Base-by-base conservation (phyloP, 2,329 filamentous ascomycete species). In the Aspergillus sp. region DNA sequence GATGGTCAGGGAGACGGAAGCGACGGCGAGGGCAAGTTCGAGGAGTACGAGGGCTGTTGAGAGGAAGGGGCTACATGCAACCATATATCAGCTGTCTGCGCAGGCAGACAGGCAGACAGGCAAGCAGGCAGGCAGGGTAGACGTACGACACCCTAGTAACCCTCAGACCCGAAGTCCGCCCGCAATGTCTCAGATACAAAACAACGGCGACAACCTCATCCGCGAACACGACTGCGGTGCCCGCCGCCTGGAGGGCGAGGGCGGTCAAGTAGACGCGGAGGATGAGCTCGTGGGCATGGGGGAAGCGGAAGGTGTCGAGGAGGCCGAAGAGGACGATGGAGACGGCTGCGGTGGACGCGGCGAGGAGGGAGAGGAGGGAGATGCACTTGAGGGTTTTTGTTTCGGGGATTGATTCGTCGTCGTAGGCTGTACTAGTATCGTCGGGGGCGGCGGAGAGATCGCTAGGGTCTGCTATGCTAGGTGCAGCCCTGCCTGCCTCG, bases 221-320 rank as follows among this genome's bases (percentile, higher is more conserved):
- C 11, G 39, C 38, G 17, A 45, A 47, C 5, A 47, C 44, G n/a
- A 47, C 32, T 2, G 41, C 41, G 6, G 44, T 47, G 8, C 41
- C 40, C 2, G 41, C 39, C 5, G 44, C 40, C 24, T 45, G 41
- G n/a, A 47, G 15, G 1, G 44, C 43, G n/a, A 47, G 16, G 0
- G 41, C 41, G 1, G 41, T 37, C 16, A 47, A 47, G 29, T 43
- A 47, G 10, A 42, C 20, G 4, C 37, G 41, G 15, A 45, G 36
- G 30, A 46, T 41, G 19, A 47, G 15, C 12, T 42, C 34, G 25
- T 47, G 44, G 17, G 32, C 29, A n/a, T 19, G 22, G 14, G 41
- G 42, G 26, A 45, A 46, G 5, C 41, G 44, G 29, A 47, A 44
- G 7, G 44, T 47, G 24, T 47, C 44, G 40, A 47, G 43, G 20